A percentile compares a stretch with the other conserved stretches of the same genome.
phyloP scores from a whole-genome alignment of 129 eudicot species.

The Erigeron canadensis region DNA sequence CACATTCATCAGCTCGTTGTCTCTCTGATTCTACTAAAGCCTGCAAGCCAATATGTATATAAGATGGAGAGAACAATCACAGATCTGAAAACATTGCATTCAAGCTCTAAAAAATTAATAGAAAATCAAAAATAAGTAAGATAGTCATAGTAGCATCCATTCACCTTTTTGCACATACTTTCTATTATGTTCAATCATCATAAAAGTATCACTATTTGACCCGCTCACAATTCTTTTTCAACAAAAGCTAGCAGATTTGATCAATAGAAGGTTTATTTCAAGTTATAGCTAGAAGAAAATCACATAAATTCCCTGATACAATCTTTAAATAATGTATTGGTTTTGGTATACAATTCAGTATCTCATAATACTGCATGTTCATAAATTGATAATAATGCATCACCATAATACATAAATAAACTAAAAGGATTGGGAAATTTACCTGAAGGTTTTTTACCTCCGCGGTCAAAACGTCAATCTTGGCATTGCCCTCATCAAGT shows the following conservation, averaged over 20 bases:
- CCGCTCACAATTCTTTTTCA: not conserved
- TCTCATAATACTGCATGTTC: conserved; percentile 19
- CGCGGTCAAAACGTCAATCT: conserved; percentile 54
- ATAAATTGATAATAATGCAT: not conserved
- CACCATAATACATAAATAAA: too few relatives aligned
- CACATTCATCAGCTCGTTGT: conserved; percentile 73
- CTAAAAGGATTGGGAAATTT: not conserved
- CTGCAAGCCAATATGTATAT: conserved; percentile 43
- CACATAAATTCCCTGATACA: not conserved
- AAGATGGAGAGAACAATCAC: conserved; percentile 13
- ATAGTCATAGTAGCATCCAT: not conserved
- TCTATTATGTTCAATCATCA: not conserved
- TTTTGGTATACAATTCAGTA: not conserved
- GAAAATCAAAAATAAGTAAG: conserved; percentile 9
- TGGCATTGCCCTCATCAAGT: conserved; percentile 67
- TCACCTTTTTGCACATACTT: conserved; percentile 7
- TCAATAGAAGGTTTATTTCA: conserved; percentile 1
- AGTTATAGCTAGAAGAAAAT: not conserved
- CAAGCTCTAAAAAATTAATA: conserved; percentile 6
- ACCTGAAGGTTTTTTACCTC: conserved; percentile 80
- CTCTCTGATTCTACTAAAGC: conserved; percentile 60
- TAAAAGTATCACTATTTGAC: not conserved
- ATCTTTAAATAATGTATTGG: not conserved
- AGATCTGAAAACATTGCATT: not conserved
- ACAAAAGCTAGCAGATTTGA: conserved; percentile 13